phyloP scores from a whole-genome alignment of 2,329 filamentous ascomycete species.

The Beauveria sp. region DNA sequence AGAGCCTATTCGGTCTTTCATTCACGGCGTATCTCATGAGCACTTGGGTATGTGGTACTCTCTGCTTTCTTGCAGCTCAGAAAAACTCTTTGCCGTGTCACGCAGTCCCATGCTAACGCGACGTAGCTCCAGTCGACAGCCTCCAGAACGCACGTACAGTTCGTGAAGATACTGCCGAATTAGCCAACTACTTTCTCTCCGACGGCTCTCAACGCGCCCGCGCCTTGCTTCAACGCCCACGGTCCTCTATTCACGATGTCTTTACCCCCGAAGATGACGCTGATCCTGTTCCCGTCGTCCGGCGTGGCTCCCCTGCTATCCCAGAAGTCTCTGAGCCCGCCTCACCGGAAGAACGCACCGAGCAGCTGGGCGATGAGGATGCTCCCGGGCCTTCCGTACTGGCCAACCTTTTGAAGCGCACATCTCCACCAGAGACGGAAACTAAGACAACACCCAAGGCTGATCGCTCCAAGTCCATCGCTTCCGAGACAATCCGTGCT shows the following conservation, averaged over 20 bases:
- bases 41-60: slow-evolving; percentile 42
- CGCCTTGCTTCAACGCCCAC: slow-evolving; percentile 36
- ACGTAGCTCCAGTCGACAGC: slow-evolving; percentile 53
- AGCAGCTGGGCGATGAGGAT: slow-evolving; percentile 13
- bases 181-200: slow-evolving; percentile 74
- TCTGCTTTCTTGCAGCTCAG: background rate
- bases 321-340: slow-evolving; percentile 53
- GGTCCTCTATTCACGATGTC: slow-evolving; percentile 23
- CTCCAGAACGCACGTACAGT: slow-evolving; percentile 70
- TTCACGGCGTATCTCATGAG: slow-evolving; percentile 57
- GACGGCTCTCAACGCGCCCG: slow-evolving; percentile 43
- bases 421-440: slow-evolving; percentile 29
- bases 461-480: background rate
- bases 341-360: slow-evolving; percentile 32
- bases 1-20: slow-evolving; percentile 65
- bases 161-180: slow-evolving; percentile 78
- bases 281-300: slow-evolving; percentile 18
- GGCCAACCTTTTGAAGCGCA: slow-evolving; percentile 41
- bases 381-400: slow-evolving; percentile 34
- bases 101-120: background rate
- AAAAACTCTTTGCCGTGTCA: background rate
- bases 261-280: slow-evolving; percentile 18
- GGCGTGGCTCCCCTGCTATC: slow-evolving; percentile 42
- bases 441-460: slow-evolving; percentile 10
- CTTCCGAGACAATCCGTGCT: background rate